A percentile compares a stretch with the other conserved stretches of the same genome.
These are phyloP conservation scores for Beauveria rudraprayagi DNA, from an alignment of 2,329 filamentous ascomycete genomes.

Conservation along the genomic window DNA sequence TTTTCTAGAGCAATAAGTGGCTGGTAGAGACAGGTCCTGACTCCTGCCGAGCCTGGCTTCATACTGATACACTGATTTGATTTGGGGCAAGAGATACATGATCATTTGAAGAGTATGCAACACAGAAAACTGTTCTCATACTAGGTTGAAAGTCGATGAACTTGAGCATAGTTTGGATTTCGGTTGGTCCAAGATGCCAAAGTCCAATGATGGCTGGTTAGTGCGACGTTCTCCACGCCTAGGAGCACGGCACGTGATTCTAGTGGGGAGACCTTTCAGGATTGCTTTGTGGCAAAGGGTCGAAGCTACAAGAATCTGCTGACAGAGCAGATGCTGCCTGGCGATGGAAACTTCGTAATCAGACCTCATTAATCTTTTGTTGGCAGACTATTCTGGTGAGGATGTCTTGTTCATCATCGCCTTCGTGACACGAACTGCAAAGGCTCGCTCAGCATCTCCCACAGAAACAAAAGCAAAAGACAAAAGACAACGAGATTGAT, in stretches of 20 bases:
- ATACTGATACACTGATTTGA: no score
- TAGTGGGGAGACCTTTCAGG: background rate
- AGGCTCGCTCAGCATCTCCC: background rate
- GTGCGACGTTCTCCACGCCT: background rate
- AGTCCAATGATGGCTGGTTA: background rate
- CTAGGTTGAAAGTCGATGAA: background rate
- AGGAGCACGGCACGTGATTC: background rate
- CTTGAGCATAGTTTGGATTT: no score
- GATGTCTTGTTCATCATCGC: background rate
- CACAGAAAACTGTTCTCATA: no score
- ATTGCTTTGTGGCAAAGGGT: conserved; percentile 3
- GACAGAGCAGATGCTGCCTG: conserved; percentile 3
- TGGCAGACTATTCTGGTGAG: background rate
- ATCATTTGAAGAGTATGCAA: no score
- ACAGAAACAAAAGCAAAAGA: background rate
- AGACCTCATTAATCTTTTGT: background rate
- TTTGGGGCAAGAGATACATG: no score
- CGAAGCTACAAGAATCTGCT: conserved; percentile 7
- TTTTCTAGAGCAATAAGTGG: no score
- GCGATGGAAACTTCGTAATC: background rate
- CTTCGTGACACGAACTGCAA: background rate
- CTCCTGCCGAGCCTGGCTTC: no score
- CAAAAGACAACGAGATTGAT: background rate
- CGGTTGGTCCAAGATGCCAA: background rate
- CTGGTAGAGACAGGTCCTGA: no score